Evolutionary conservation across 2,329 filamentous ascomycete genomes (phyloP).

Genomic region (Alternaria sp.): DNA sequence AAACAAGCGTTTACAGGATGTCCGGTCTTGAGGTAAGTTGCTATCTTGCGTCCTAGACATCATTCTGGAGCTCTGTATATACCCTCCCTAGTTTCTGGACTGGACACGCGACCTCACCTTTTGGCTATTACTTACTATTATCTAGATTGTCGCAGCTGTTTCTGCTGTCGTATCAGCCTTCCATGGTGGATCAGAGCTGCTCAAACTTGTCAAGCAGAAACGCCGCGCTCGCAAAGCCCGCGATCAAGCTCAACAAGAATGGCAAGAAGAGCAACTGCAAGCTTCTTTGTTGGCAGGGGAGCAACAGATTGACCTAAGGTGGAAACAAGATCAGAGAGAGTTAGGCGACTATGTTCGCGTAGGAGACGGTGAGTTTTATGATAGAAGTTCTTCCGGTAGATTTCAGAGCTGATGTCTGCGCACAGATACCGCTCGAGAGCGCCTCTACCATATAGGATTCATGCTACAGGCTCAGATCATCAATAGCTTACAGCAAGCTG

Average conservation of each 20-base stretch:
- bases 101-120: neutral
- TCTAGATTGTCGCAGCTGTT: slow-evolving; percentile 53
- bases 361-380: slow-evolving; percentile 50
- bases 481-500: slow-evolving; percentile 50
- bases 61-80: neutral
- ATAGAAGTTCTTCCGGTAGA: slow-evolving; percentile 16
- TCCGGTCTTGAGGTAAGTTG: slow-evolving; percentile 41
- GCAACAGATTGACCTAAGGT: slow-evolving; percentile 45
- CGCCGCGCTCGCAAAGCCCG: slow-evolving; percentile 41
- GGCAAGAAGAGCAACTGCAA: slow-evolving; percentile 51
- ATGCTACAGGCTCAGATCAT: slow-evolving; percentile 54
- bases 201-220: slow-evolving; percentile 48
- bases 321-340: slow-evolving; percentile 45
- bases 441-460: slow-evolving; percentile 50
- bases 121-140: neutral
- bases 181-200: slow-evolving; percentile 52
- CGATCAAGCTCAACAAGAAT: slow-evolving; percentile 35
- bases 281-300: slow-evolving; percentile 51
- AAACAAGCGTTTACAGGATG: slow-evolving; percentile 22
- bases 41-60: slow-evolving; percentile 2
- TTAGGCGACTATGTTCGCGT: slow-evolving; percentile 48
- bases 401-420: slow-evolving; percentile 5
- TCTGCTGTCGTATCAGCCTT: slow-evolving; percentile 55
- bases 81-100: neutral
- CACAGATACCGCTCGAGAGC: slow-evolving; percentile 49